phyloP scores from a whole-genome alignment of 2,329 filamentous ascomycete species.

The Diaporthe batatas region DNA sequence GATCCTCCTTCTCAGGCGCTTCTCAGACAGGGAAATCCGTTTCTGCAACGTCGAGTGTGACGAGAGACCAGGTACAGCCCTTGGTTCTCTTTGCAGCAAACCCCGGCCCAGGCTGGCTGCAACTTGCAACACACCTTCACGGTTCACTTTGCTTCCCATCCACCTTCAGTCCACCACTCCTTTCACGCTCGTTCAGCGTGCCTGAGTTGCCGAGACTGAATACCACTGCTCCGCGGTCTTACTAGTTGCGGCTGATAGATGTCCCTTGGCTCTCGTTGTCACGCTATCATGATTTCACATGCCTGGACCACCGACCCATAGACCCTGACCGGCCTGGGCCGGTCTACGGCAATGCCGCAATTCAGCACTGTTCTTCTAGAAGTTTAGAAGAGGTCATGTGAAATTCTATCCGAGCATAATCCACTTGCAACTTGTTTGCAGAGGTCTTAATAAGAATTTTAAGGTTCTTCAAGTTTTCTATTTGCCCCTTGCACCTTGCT shows the following conservation, averaged over 20 bases:
- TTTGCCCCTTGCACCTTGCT: neutral
- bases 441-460: neutral
- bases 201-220: neutral
- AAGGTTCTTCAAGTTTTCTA: neutral
- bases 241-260: neutral
- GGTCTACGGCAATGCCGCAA: neutral
- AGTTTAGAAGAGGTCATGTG: neutral
- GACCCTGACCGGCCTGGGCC: conserved; percentile 8
- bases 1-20: conserved; percentile 32
- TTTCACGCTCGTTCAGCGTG: neutral
- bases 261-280: neutral
- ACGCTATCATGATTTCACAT: conserved; percentile 18
- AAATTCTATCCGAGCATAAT: neutral
- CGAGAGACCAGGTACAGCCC: conserved; percentile 34
- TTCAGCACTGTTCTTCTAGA: neutral
- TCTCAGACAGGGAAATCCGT: conserved; percentile 23
- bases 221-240: neutral
- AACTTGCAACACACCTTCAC: neutral
- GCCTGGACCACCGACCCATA: conserved; percentile 1
- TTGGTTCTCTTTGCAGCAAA: conserved; percentile 14
- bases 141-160: neutral
- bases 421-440: too few species aligned
- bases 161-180: neutral
- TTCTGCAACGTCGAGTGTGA: conserved; percentile 42
- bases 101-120: neutral